Evolutionary conservation across 345 rosid genomes (phyloP).

Genomic region (Hypericum perforatum): DNA sequence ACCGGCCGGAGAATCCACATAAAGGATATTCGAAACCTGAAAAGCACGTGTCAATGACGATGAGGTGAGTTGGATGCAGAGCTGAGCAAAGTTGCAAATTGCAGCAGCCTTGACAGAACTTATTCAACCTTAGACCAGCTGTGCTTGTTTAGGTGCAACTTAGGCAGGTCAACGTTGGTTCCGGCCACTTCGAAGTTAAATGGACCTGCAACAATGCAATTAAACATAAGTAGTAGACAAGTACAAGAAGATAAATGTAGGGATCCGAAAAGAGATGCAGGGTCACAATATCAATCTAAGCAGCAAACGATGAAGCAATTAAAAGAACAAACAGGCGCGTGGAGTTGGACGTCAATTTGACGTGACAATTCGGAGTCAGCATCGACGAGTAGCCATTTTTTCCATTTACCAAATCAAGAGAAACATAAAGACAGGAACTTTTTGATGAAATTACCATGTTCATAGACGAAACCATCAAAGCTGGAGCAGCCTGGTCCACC

Average conservation of each 20-base stretch:
- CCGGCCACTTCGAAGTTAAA: conserved; percentile 33
- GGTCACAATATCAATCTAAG: no score
- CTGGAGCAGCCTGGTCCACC: conserved; percentile 52
- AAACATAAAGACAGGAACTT: no score
- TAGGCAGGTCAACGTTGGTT: conserved; percentile 23
- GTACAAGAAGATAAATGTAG: background rate
- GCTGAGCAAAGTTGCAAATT: background rate
- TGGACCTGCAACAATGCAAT: conserved; percentile 26
- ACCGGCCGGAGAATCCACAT: background rate
- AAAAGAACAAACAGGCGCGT: no score
- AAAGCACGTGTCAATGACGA: background rate
- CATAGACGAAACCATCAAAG: conserved; percentile 36
- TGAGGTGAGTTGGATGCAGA: background rate
- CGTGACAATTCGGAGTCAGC: no score
- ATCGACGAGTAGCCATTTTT: no score
- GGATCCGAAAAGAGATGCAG: background rate
- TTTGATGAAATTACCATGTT: conserved; percentile 29
- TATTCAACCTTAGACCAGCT: conserved; percentile 40
- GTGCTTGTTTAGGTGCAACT: conserved; percentile 36
- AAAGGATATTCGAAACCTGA: conserved; percentile 3
- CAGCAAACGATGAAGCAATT: no score
- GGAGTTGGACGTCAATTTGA: no score
- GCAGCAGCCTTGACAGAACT: background rate
- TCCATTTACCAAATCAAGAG: no score
- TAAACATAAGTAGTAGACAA: background rate